phyloP scores from a whole-genome alignment of 306 rosid species.

The Cyclanthera cordifolia region DNA sequence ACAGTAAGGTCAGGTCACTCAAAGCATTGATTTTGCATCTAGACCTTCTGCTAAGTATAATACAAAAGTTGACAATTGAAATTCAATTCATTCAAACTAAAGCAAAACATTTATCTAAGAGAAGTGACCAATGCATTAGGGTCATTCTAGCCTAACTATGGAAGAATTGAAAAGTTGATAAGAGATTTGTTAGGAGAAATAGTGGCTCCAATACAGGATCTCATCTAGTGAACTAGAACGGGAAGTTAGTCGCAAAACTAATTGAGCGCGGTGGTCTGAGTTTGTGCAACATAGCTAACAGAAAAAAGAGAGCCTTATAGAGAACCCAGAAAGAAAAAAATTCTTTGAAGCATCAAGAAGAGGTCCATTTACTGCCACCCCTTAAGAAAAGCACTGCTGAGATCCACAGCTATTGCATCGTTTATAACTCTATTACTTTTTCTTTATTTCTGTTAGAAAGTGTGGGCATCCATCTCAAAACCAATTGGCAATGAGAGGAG shows the following conservation, averaged over 20 bases:
- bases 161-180: not conserved
- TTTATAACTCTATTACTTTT: not conserved
- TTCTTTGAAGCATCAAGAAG: not conserved
- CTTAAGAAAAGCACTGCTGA: not conserved
- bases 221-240: not conserved
- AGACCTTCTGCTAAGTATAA: not conserved
- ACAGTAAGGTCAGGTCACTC: not conserved
- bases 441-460: not conserved
- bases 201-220: not conserved
- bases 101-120: not conserved
- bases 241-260: not conserved
- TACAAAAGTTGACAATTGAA: not conserved
- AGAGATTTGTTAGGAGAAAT: not conserved
- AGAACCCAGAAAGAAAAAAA: not conserved
- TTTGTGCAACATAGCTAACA: not conserved
- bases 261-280: not conserved
- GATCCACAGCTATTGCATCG: not conserved
- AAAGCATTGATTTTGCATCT: not conserved
- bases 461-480: no score
- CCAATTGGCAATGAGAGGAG: no score
- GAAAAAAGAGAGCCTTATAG: not conserved
- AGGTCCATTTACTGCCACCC: not conserved
- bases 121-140: not conserved
- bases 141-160: not conserved
- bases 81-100: not conserved